Conservation (phyloP, 2,329 filamentous ascomycete species). For the Incumbomyces delicatus region DNA sequence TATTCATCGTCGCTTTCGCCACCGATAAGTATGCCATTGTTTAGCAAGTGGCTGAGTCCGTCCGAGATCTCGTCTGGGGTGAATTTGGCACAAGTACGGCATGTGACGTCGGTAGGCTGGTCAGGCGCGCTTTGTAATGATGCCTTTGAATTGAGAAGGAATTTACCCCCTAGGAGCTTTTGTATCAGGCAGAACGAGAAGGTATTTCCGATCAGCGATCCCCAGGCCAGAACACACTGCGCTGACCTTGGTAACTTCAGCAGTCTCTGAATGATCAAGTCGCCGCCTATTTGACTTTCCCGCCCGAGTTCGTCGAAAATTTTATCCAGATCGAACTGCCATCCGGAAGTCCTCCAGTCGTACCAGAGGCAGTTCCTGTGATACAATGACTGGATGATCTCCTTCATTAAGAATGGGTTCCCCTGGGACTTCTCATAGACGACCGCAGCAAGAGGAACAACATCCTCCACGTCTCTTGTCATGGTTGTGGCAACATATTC, state of each 20-base stretch:
- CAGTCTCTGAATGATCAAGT: conserved; percentile 70
- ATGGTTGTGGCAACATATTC: conserved; percentile 76
- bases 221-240: conserved; percentile 78
- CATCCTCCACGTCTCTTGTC: conserved; percentile 60
- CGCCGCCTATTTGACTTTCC: conserved; percentile 68
- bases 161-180: conserved; percentile 65
- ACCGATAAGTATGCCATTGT: conserved; percentile 69
- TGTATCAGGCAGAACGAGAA: conserved; percentile 79
- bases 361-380: conserved; percentile 85
- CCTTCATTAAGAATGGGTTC: conserved; percentile 82
- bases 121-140: conserved; percentile 19
- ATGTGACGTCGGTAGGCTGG: conserved; percentile 27
- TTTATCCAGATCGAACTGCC: conserved; percentile 76
- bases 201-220: conserved; percentile 66
- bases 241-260: conserved; percentile 64
- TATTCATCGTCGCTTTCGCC: conserved; percentile 81
- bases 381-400: conserved; percentile 81
- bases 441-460: conserved; percentile 68
- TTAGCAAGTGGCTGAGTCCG: conserved; percentile 72
- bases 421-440: conserved; percentile 82
- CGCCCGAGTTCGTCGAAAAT: conserved; percentile 80
- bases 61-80: conserved; percentile 60
- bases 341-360: conserved; percentile 70
- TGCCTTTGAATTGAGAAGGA: conserved; percentile 47
- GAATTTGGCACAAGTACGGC: conserved; percentile 38